Evolutionary conservation across 768 basidiomycete genomes (phyloP).

Genomic region (Podaxis sp.): DNA sequence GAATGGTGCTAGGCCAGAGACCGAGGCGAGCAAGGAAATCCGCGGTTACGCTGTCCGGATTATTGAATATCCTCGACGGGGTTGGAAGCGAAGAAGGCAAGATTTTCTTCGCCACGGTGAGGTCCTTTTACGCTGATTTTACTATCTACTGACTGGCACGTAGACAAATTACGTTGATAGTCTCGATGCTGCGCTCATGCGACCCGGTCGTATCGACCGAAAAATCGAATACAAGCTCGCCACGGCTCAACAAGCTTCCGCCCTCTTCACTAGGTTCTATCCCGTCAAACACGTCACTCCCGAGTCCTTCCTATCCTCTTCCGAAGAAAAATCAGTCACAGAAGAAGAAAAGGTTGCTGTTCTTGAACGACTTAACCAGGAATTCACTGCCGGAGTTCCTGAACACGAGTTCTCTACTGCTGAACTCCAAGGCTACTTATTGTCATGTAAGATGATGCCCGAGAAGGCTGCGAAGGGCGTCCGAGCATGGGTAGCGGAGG

Average conservation of each 20-base stretch:
- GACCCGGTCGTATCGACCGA: conserved; percentile 57
- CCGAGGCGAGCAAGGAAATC: conserved; percentile 22
- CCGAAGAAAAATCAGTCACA: conserved; percentile 18
- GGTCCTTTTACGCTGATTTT: conserved; percentile 16
- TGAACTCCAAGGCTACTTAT: conserved; percentile 60
- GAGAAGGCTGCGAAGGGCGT: conserved; percentile 31
- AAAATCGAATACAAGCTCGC: conserved; percentile 53
- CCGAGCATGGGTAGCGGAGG: conserved; percentile 43
- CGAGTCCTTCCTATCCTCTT: conserved; percentile 11
- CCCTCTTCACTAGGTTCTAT: conserved; percentile 54
- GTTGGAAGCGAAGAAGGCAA: conserved; percentile 63
- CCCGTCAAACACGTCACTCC: conserved; percentile 29
- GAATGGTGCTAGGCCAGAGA: not conserved
- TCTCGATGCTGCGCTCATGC: conserved; percentile 54
- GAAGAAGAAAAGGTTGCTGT: conserved; percentile 8
- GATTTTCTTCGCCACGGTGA: conserved; percentile 58
- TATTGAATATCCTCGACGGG: conserved; percentile 61
- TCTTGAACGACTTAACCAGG: conserved; percentile 33
- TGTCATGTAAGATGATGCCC: conserved; percentile 43
- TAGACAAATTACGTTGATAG: conserved; percentile 57
- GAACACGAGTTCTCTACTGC: conserved; percentile 54
- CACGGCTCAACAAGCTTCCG: conserved; percentile 43
- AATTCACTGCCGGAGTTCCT: conserved; percentile 45
- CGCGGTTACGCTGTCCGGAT: conserved; percentile 50
- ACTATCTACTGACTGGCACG: not conserved